Base-by-base conservation (phyloP, 1,139 yeast species). In the Lipomyces yarrowii region DNA sequence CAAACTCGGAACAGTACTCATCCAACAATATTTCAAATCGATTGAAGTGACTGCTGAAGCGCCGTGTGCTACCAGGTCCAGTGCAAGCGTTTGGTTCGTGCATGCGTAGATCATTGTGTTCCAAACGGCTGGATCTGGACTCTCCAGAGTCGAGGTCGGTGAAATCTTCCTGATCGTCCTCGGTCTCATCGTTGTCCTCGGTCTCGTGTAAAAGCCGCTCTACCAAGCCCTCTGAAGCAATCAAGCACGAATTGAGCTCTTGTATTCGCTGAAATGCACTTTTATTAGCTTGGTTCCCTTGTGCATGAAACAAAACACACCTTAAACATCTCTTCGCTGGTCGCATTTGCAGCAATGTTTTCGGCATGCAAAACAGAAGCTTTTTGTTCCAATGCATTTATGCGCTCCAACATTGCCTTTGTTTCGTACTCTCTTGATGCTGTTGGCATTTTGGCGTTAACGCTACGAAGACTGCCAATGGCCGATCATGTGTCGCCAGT, bases 11-110 rank as follows among this genome's bases (percentile, higher is more conserved):
- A 53, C 68, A 62, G 33, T 65, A 55, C 51, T 67, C 68, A 35
- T 67, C 69, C 13, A 64, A 60, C n/a, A 67, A 18, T 21, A 67
- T 65, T 56, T 67, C 68, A 42, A 67, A 67, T 23, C 69, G 63
- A 39, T 61, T 67, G 6, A 64, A 52, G 18, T 63, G 54, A 33
- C 64, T 60, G 8, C 67, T 65, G 35, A 65, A 56, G 39, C 63
- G 57, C 23, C 62, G 53, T 11, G n/a, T 37, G 7, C 30, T 15
- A 11, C 35, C n/a, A 7, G 26, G 15, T 11, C 55, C 13, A 10
- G 7, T 10, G 26, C 8, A 3, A 18, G 33, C 32, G 18, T 52
- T 21, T 18, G 53, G 18, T 6, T 21, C 21, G n/a, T 18, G 21
- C 0, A 8, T 8, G 23, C 18, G 3, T 11, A 8, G 18, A n/a